Evolutionary conservation across 805 yeast genomes (phyloP), one percentile per base, ranked within the genome.

Genomic region (Monosporozyma yasuniensis): DNA sequence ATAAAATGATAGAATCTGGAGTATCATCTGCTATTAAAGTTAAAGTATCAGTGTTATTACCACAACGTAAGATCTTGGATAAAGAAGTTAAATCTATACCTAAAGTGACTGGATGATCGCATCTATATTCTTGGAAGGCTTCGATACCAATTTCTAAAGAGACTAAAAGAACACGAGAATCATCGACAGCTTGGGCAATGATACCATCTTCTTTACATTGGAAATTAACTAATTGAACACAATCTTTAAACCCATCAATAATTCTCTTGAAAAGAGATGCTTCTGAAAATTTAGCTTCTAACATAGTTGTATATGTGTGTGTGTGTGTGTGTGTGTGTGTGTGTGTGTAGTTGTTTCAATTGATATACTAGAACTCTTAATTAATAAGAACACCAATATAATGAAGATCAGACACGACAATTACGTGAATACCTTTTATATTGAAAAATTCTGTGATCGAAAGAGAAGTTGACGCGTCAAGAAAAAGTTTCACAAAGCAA

Each of bases 141-240:
- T 86, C 90, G 55, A 83, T 80, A 52, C 95, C 96, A 57, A 93
- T 84, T 59, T 87, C 79, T 55, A 93, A 74, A 19, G 96, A 85
- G 39, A 91, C 96, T 56, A 93, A 77, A 55, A 90, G 78, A 52
- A 93, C 96, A 76, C 97, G 87, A 25, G 99, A 89, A 66, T 89
- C 95, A 71, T 93, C 99, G 58, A 93, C 93, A 25, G 99, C 98
- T 74, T 93, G 98, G 21, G 95, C 91, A 10, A 95, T 84, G 62
- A 93, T 84, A 58, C 99, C 99, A 54, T 81, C 79, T 68, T 87
- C 93, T n/a, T 95, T 81, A 73, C 97, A 93, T 74, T 89, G 93
- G 76, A 93, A 87, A 77, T 93, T 93, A 74, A 97, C 93, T 60
- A 90, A 78, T 62, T 87, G 87, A 54, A 93, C 96, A 64, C 95